phyloP scores from a whole-genome alignment of 164 flowering plant species.

The Annona cherimola region DNA sequence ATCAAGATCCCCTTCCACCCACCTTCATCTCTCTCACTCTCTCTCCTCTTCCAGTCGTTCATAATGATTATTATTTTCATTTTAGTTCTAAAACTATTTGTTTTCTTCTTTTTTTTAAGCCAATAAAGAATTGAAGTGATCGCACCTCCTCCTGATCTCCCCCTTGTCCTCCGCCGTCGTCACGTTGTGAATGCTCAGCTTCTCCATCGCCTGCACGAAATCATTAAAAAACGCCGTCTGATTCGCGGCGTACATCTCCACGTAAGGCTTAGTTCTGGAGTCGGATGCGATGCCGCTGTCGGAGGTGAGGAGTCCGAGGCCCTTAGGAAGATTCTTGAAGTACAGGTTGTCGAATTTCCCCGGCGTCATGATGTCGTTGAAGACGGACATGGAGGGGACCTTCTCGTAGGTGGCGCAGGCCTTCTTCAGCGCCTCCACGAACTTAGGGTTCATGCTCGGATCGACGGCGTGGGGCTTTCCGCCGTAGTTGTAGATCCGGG shows the following conservation, averaged over 20 bases:
- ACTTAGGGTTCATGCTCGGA: conserved; percentile 40
- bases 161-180: conserved; percentile 42
- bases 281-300: conserved; percentile 39
- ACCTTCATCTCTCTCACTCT: no score
- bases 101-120: neutral
- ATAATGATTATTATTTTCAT: no score
- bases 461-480: conserved; percentile 24
- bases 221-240: conserved; percentile 46
- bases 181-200: conserved; percentile 35
- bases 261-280: conserved; percentile 45
- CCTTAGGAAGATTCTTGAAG: conserved; percentile 46
- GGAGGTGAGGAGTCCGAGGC: conserved; percentile 45
- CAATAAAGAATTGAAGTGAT: conserved; percentile 33
- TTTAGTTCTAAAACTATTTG: no score
- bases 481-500: conserved; percentile 40
- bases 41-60: no score
- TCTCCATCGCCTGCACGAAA: conserved; percentile 58
- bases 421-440: conserved; percentile 32
- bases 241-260: conserved; percentile 43
- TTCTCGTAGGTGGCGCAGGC: conserved; percentile 41
- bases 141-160: conserved; percentile 59
- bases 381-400: conserved; percentile 42
- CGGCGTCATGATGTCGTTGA: conserved; percentile 63
- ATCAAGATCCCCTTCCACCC: no score
- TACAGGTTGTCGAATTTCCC: conserved; percentile 64